These are phyloP conservation scores for Plectosphaerella cucumerina DNA, from an alignment of 2,329 filamentous ascomycete genomes.

Conservation along the genomic window DNA sequence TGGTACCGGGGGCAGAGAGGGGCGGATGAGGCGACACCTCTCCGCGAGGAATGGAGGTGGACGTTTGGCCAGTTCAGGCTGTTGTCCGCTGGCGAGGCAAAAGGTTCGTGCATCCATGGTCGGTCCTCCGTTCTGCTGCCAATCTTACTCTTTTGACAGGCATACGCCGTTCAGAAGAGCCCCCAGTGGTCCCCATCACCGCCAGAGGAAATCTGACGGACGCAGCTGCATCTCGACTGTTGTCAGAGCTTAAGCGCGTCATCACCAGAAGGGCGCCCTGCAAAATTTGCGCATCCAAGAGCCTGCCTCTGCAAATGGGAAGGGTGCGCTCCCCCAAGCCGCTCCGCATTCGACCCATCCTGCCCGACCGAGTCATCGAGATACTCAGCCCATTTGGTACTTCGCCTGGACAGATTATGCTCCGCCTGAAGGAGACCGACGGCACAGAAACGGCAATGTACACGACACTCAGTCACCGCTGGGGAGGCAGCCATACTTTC, in stretches of 20 bases:
- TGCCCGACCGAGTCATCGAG: background rate
- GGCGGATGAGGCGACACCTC: too few species aligned
- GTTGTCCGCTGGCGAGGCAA: background rate
- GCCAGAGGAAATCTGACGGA: background rate
- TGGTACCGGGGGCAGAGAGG: too few species aligned
- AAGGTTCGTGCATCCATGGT: too few species aligned
- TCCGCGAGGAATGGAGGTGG: background rate
- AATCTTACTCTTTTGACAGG: too few species aligned
- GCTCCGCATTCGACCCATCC: background rate
- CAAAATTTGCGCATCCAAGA: background rate
- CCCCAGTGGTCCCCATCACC: too few species aligned
- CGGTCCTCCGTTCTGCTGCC: too few species aligned
- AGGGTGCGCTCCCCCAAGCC: background rate
- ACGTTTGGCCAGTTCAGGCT: background rate
- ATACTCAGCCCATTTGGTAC: background rate
- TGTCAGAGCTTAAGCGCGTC: background rate
- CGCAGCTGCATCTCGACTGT: background rate
- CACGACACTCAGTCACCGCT: slow-evolving; percentile 16
- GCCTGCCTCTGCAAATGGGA: background rate
- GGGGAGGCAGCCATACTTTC: slow-evolving; percentile 7
- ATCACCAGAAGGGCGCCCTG: background rate
- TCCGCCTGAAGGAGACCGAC: background rate
- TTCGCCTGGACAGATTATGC: background rate
- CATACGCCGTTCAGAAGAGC: background rate
- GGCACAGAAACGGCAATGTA: background rate